Evolutionary conservation across 345 rosid species (phyloP).

Genomic region (Pistacia integerrima): DNA sequence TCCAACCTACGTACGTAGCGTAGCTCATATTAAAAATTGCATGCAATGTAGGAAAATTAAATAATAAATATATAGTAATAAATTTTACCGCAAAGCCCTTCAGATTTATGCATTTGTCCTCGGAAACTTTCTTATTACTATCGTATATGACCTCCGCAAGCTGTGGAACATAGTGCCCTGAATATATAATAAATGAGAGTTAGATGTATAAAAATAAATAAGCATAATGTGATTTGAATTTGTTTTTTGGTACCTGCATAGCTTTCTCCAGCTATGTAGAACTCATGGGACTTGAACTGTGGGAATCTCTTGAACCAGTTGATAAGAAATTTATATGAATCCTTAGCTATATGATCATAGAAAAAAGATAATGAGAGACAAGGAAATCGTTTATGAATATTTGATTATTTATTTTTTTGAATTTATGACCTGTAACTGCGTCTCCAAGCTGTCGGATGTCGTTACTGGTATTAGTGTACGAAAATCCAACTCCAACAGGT

Average conservation of each 20-base stretch:
- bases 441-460: constrained; percentile 63
- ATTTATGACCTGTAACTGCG: constrained; percentile 41
- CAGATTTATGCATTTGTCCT: constrained; percentile 55
- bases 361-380: not conserved
- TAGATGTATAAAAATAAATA: not conserved
- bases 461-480: constrained; percentile 50
- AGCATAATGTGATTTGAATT: not conserved
- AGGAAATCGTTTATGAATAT: too few species aligned
- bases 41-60: too few species aligned
- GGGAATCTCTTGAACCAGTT: constrained; percentile 74
- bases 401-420: too few species aligned
- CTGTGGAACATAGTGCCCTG: constrained; percentile 89
- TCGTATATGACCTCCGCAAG: constrained; percentile 65
- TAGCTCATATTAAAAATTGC: too few species aligned
- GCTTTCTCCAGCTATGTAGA: constrained; percentile 73
- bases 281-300: constrained; percentile 60
- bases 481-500: constrained; percentile 71
- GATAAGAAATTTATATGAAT: constrained; percentile 56
- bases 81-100: constrained; percentile 69
- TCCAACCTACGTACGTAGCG: constrained; percentile 47
- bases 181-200: not conserved
- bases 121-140: constrained; percentile 42
- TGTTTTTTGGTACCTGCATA: constrained; percentile 48
- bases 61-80: not conserved
- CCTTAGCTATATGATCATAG: constrained; percentile 40